Evolutionary conservation across 768 basidiomycete genomes (phyloP), one percentile per base, ranked within the genome.

Genomic region (Lanmaoa rubissima): DNA sequence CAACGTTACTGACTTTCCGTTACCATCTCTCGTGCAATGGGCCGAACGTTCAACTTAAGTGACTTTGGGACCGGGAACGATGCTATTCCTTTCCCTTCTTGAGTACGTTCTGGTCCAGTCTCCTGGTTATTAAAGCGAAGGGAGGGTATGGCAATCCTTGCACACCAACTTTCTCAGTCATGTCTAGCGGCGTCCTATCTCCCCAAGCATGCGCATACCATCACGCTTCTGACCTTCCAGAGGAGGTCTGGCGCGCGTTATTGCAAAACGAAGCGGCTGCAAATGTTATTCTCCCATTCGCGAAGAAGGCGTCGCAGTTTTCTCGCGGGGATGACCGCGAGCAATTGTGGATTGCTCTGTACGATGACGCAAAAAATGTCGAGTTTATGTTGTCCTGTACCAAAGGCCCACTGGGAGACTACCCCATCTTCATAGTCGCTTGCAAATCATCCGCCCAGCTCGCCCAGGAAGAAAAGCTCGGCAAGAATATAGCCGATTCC

Each of bases 261-360:
- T 42, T 31, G 1, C 55, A 48, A 4, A 52, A 72, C 11, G 73
- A 78, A 34, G 65, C 61, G 0, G 49, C 65, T 8, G 70, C 77
- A 4, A 81, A 82, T 51, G 59, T 78, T 46, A 63, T 81, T 24
- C 67, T 74, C 13, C 74, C 80, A 0, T 73, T 73, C 28, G 77
- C 76, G 2, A 60, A 53, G 44, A 75, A 74, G 57, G 61, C 69
- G 28, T 48, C 51, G 31, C 17, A 47, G 10, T 48, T 47, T 8
- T 44, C 58, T 48, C 48, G 40, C 28, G 41, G 3, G 0, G 40
- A 4, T 2, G 28, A 16, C 2, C 8, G 28, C 13, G 28, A 50
- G 3, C 68, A 69, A 1, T 21, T 65, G 5, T 77, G 77, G 76
- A 65, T 78, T 2, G 66, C 59, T 3, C 64, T 66, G 32, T 66